Percentiles rank a stretch among this genome's conserved stretches.
Evolutionary conservation across 2,329 filamentous ascomycete genomes (phyloP).

Genomic region (Pseudopithomyces maydicus): DNA sequence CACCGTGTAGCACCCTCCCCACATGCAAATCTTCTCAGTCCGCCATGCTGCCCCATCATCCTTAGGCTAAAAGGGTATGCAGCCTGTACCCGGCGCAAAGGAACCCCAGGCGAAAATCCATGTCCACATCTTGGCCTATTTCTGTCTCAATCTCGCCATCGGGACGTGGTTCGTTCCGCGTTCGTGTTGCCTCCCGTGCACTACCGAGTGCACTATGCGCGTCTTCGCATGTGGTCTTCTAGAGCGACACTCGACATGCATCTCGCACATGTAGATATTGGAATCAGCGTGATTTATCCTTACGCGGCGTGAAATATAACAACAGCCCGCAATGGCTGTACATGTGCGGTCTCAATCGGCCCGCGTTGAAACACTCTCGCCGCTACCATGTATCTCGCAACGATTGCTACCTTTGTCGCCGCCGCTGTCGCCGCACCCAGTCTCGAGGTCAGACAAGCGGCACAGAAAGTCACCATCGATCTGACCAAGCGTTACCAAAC

Average conservation of each 20-base stretch:
- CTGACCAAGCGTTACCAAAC: slow-evolving; percentile 51
- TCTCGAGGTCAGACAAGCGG: slow-evolving; percentile 22
- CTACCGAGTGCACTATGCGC: neutral
- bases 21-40: no score
- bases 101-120: neutral
- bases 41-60: no score
- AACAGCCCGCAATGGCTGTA: neutral
- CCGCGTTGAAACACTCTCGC: neutral
- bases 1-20: no score
- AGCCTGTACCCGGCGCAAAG: no score
- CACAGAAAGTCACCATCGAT: slow-evolving; percentile 47
- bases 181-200: neutral
- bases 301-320: neutral
- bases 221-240: neutral
- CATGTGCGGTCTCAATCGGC: neutral
- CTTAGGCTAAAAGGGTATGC: no score
- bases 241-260: neutral
- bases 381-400: slow-evolving; percentile 16
- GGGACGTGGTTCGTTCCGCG: neutral
- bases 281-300: neutral
- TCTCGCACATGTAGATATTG: neutral
- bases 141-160: neutral
- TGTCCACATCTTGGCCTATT: neutral
- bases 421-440: slow-evolving; percentile 17
- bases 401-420: slow-evolving; percentile 18